Evolutionary conservation across 1,284 basidiomycete genomes (phyloP).

Genomic region (Trichosporon faecale): DNA sequence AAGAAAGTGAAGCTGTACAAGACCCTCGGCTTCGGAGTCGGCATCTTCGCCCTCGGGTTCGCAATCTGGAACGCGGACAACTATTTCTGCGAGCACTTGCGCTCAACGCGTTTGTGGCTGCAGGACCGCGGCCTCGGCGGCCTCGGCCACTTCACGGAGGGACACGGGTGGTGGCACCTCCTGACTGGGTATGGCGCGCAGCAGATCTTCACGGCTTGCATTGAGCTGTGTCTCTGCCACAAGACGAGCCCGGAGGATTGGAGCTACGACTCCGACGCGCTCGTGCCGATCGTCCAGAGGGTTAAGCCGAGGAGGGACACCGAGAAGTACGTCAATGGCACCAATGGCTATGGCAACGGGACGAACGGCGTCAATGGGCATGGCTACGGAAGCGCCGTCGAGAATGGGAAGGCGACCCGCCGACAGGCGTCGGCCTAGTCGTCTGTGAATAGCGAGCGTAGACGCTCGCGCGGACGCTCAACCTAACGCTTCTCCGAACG

Average conservation of each 20-base stretch:
- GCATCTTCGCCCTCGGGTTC: conserved; percentile 53
- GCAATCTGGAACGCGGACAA: conserved; percentile 58
- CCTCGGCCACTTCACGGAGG: conserved; percentile 44
- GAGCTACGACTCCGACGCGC: conserved; percentile 25
- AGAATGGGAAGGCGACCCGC: background rate
- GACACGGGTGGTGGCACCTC: conserved; percentile 57
- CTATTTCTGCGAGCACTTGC: conserved; percentile 52
- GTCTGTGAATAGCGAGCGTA: no score
- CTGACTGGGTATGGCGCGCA: conserved; percentile 55
- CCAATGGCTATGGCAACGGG: background rate
- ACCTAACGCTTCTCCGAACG: no score
- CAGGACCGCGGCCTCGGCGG: conserved; percentile 29
- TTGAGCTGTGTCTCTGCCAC: conserved; percentile 36
- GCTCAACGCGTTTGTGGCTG: conserved; percentile 22
- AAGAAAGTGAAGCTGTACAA: conserved; percentile 32
- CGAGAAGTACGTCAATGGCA: background rate
- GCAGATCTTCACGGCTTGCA: conserved; percentile 51
- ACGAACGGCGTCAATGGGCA: background rate
- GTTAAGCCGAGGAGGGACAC: background rate
- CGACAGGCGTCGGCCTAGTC: background rate
- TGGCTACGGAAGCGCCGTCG: background rate
- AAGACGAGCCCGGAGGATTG: conserved; percentile 36
- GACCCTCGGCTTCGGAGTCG: conserved; percentile 38
- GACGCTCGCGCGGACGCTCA: background rate
- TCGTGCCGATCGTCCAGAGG: conserved; percentile 29